phyloP scores from a whole-genome alignment of 1,139 yeast species.

The Saccharomyces hybrid region DNA sequence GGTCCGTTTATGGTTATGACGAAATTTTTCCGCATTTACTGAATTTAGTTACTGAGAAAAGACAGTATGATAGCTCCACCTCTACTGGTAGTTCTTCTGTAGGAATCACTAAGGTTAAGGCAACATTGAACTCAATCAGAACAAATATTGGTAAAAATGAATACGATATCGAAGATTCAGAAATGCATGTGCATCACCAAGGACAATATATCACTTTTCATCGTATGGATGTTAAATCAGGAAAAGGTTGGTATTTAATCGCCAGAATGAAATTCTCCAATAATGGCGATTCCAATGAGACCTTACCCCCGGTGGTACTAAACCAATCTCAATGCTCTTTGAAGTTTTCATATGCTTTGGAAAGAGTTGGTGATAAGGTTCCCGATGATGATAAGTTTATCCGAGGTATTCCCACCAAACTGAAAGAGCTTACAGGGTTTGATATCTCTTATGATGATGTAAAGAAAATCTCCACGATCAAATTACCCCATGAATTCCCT shows the following conservation, averaged over 20 bases:
- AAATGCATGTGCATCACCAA: slow-evolving; percentile 91
- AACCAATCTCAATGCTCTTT: slow-evolving; percentile 59
- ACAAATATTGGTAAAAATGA: slow-evolving; percentile 57
- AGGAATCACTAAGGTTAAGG: slow-evolving; percentile 58
- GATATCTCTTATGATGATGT: slow-evolving; percentile 37
- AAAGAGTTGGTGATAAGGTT: slow-evolving; percentile 45
- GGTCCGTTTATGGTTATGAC: slow-evolving; percentile 91
- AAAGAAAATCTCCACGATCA: slow-evolving; percentile 43
- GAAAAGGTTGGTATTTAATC: slow-evolving; percentile 81
- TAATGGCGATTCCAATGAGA: slow-evolving; percentile 38
- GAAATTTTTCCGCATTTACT: slow-evolving; percentile 79
- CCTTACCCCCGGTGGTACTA: slow-evolving; percentile 51
- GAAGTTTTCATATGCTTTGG: slow-evolving; percentile 53
- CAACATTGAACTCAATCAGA: slow-evolving; percentile 51
- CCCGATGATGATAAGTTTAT: slow-evolving; percentile 35
- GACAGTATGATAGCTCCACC: slow-evolving; percentile 50
- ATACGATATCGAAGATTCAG: slow-evolving; percentile 66
- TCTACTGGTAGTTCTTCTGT: slow-evolving; percentile 40
- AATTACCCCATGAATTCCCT: slow-evolving; percentile 55
- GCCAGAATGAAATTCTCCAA: slow-evolving; percentile 72
- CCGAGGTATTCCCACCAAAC: slow-evolving; percentile 58
- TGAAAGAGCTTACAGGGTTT: slow-evolving; percentile 49
- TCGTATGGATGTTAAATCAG: slow-evolving; percentile 74
- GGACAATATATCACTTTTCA: slow-evolving; percentile 90
- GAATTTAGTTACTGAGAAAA: slow-evolving; percentile 71